These are phyloP conservation scores for Scleromitrula shiraiana DNA, from an alignment of 2,329 filamentous ascomycete genomes.

Conservation along the genomic window DNA sequence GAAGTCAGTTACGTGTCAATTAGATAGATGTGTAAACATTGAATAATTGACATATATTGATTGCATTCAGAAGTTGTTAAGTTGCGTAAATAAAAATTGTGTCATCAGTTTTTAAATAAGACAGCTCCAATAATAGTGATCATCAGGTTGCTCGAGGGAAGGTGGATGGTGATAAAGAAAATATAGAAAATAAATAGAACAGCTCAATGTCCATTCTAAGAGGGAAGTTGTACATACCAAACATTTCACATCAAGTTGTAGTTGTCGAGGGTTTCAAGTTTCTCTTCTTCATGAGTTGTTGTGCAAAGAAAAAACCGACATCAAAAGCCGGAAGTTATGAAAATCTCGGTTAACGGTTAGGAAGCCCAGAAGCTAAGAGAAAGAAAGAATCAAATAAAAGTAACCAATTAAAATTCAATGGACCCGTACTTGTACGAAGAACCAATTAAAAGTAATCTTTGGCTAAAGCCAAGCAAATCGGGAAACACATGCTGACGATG, in stretches of 20 bases:
- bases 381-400: not conserved
- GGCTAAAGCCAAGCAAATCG: not conserved
- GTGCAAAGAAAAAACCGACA: too few species aligned
- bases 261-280: not conserved
- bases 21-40: not conserved
- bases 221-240: slow-evolving; percentile 3
- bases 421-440: not conserved
- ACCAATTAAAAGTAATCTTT: not conserved
- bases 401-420: not conserved
- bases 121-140: slow-evolving; percentile 22
- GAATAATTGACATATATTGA: not conserved
- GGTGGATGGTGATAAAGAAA: not conserved
- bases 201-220: not conserved
- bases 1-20: slow-evolving; percentile 5
- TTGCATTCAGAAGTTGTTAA: slow-evolving; percentile 21
- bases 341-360: not conserved
- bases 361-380: too few species aligned
- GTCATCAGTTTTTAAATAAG: slow-evolving; percentile 19
- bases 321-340: too few species aligned
- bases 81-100: slow-evolving; percentile 17
- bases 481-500: too few species aligned
- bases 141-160: slow-evolving; percentile 16
- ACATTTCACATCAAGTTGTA: not conserved
- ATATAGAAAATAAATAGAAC: too few species aligned
- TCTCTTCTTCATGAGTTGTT: not conserved